Evolutionary conservation across 2,329 filamentous ascomycete genomes (phyloP).

Genomic region (Sporothrix euskadiensis): DNA sequence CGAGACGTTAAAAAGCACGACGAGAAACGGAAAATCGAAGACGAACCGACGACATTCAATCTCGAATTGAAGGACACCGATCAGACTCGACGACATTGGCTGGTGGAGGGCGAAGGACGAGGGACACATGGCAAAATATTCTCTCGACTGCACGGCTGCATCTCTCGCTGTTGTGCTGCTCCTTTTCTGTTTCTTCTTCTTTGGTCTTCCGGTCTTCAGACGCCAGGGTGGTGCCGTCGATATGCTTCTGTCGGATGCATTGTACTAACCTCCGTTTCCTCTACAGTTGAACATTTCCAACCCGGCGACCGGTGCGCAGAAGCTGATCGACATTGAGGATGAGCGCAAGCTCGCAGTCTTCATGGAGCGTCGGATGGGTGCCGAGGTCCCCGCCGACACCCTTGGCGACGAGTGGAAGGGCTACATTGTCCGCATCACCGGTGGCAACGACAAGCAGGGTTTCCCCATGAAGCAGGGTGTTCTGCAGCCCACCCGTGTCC

Average conservation of each 20-base stretch:
- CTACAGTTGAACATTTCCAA: constrained; percentile 68
- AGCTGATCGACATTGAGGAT: constrained; percentile 98
- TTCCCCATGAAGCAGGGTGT: constrained; percentile 99
- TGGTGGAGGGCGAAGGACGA: neutral
- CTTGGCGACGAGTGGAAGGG: constrained; percentile 99
- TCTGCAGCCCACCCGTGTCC: constrained; percentile 98
- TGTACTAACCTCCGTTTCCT: constrained; percentile 39
- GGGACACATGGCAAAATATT: neutral
- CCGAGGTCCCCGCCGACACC: constrained; percentile 89
- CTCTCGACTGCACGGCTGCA: neutral
- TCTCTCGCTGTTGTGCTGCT: constrained; percentile 1
- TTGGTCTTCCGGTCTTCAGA: neutral
- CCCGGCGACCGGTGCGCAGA: constrained; percentile 99
- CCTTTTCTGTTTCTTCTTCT: neutral
- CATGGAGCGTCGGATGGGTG: constrained; percentile 62
- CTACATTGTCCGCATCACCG: constrained; percentile 99
- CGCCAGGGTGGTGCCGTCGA: neutral
- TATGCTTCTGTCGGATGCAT: neutral
- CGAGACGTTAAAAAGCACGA: neutral
- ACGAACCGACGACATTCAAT: constrained; percentile 2
- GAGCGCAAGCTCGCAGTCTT: constrained; percentile 90
- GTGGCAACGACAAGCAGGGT: constrained; percentile 99
- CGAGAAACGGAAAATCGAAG: neutral
- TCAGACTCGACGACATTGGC: neutral
- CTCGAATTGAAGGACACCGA: neutral